Percentiles rank a stretch among this genome's conserved stretches.
Evolutionary conservation across 345 rosid genomes (phyloP).

Genomic region (Aquilaria yunnanensis): DNA sequence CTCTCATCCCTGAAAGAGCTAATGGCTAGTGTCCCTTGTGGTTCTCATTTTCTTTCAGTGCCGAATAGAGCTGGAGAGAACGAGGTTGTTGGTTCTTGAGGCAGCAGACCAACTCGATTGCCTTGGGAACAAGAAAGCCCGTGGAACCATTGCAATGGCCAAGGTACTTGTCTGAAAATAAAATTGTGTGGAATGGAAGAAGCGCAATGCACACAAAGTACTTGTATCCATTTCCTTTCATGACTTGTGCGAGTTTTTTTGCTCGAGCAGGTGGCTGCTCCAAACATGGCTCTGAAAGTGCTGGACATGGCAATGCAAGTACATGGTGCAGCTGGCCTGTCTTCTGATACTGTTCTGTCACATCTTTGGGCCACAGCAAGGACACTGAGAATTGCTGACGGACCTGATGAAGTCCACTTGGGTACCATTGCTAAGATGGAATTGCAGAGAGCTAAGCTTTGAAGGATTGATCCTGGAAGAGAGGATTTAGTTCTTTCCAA

Average conservation of each 20-base stretch:
- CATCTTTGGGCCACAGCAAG: constrained; percentile 92
- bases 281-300: constrained; percentile 85
- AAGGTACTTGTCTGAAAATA: constrained; percentile 39
- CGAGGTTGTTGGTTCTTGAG: constrained; percentile 79
- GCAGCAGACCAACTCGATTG: constrained; percentile 94
- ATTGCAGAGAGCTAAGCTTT: constrained; percentile 72
- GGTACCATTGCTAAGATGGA: constrained; percentile 86
- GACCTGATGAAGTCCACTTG: constrained; percentile 95
- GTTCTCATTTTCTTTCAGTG: constrained; percentile 39
- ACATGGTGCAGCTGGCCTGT: constrained; percentile 81
- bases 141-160: constrained; percentile 85
- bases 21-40: too few relatives aligned
- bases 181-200: not conserved
- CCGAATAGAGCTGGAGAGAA: constrained; percentile 72
- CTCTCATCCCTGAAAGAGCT: too few relatives aligned
- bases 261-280: constrained; percentile 76
- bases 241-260: too few relatives aligned
- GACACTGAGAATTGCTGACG: constrained; percentile 79
- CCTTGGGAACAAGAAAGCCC: constrained; percentile 84
- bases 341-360: constrained; percentile 71
- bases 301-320: constrained; percentile 90
- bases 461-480: too few relatives aligned
- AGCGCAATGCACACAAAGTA: too few relatives aligned
- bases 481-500: too few relatives aligned
- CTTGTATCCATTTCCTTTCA: too few relatives aligned